Evolutionary conservation across 2,329 filamentous ascomycete species (phyloP), one percentile per base, ranked within the genome.

Genomic region (Fusarium pseudoanthophilum): DNA sequence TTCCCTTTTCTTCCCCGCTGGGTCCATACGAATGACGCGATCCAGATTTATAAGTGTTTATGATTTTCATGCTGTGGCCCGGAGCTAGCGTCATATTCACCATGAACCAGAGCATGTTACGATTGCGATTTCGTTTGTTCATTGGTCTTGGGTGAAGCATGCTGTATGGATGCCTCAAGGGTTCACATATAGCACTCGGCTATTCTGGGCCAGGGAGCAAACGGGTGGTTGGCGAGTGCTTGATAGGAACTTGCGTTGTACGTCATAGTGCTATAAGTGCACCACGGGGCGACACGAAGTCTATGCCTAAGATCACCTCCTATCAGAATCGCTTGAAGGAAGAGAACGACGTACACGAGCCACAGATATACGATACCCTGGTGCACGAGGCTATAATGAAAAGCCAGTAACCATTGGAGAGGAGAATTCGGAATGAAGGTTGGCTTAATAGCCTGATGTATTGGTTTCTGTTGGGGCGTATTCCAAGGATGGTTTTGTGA

Each of bases 11-110:
- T 49, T 32, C 46, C 28, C 16, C 64, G 55, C 55, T 60, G 60
- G 66, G 57, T 67, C 57, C 59, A 72, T 56, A 75, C 53, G 71
- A 70, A 60, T 67, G 63, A 70, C 60, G 65, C 65, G 66, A 68
- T 73, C 69, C 69, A 45, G 57, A 65, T 45, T 53, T 74, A 61
- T 60, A 67, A 65, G 62, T 75, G 70, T 73, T 73, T 67, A 77
- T 72, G 72, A 76, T 67, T 57, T 69, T 69, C 46, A 60, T 64
- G 62, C 65, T 57, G 52, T 67, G 57, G 40, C 58, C 45, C 37
- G 51, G 43, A 64, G 42, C 63, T 67, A 67, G 60, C 62, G 63
- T 67, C 60, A 45, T 51, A 49, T 37, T 63, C 64, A 63, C 59
- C 71, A 76, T 61, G 43, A 67, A 58, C 53, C 65, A 69, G 40